phyloP scores from a whole-genome alignment of 2,329 filamentous ascomycete genomes.

The Pseudogymnoascus sp. region DNA sequence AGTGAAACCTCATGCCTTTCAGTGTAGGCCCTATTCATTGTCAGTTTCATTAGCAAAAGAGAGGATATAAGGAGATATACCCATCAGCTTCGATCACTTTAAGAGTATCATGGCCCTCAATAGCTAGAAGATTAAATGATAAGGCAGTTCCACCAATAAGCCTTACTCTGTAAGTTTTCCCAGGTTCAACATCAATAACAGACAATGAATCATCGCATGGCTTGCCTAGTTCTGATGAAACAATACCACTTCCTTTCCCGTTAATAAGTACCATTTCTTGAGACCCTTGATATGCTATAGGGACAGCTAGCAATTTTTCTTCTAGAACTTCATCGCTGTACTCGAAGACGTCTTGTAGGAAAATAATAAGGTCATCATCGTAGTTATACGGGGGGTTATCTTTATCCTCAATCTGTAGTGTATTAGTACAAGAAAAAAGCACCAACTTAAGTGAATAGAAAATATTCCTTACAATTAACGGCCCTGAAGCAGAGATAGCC shows the following conservation, averaged over 20 bases:
- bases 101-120: conserved; percentile 50
- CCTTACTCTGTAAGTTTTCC: conserved; percentile 53
- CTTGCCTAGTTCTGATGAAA: conserved; percentile 23
- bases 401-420: conserved; percentile 23
- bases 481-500: conserved; percentile 39
- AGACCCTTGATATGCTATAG: conserved; percentile 54
- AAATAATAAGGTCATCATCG: conserved; percentile 52
- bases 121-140: conserved; percentile 45
- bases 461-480: conserved; percentile 37
- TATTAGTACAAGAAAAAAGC: neutral
- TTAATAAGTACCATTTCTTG: conserved; percentile 51
- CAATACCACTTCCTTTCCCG: conserved; percentile 34
- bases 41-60: conserved; percentile 14
- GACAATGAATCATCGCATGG: conserved; percentile 26
- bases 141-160: conserved; percentile 52
- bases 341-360: conserved; percentile 51
- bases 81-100: conserved; percentile 56
- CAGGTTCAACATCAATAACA: conserved; percentile 52
- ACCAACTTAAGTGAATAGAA: neutral
- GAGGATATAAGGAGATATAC: conserved; percentile 16
- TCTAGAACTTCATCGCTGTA: conserved; percentile 46
- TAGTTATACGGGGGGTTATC: conserved; percentile 45
- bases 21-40: conserved; percentile 32
- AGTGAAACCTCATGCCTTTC: conserved; percentile 27
- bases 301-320: conserved; percentile 38